phyloP scores from a whole-genome alignment of 2,329 filamentous ascomycete genomes.

The Diaporthe citriasiana region DNA sequence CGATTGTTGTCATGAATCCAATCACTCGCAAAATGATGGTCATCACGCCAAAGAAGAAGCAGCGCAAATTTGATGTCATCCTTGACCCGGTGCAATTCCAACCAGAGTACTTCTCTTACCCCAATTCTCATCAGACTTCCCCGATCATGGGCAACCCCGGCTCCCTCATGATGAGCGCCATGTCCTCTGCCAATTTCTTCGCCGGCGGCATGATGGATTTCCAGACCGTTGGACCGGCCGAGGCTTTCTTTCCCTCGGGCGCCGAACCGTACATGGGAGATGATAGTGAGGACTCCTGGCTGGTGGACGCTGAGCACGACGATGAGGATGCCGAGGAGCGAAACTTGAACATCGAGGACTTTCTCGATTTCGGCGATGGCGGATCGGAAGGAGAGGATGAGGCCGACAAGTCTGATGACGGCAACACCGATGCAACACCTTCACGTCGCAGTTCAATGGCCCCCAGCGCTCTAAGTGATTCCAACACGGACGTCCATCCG shows the following conservation, averaged over 20 bases:
- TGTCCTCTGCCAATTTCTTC: conserved; percentile 71
- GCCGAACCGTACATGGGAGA: conserved; percentile 69
- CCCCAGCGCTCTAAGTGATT: conserved; percentile 63
- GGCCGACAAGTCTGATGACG: conserved; percentile 61
- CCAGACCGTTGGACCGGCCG: conserved; percentile 78
- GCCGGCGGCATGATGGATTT: conserved; percentile 69
- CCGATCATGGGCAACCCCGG: conserved; percentile 77
- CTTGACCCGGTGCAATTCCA: conserved; percentile 70
- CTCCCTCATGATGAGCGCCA: conserved; percentile 84
- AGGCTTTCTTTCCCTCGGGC: conserved; percentile 81
- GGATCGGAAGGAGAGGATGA: conserved; percentile 72
- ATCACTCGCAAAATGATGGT: conserved; percentile 74
- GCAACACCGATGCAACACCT: conserved; percentile 65
- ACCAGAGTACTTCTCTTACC: conserved; percentile 57
- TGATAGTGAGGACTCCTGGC: conserved; percentile 61
- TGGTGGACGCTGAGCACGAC: conserved; percentile 50
- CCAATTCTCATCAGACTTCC: conserved; percentile 56
- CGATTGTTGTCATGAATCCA: conserved; percentile 71
- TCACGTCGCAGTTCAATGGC: conserved; percentile 56
- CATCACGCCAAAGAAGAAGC: conserved; percentile 67
- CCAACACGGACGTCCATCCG: conserved; percentile 59
- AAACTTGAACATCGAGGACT: conserved; percentile 77
- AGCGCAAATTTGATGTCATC: conserved; percentile 57
- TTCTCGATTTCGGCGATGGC: conserved; percentile 76
- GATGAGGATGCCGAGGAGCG: conserved; percentile 74